Evolutionary conservation across 2,329 filamentous ascomycete species (phyloP).

Genomic region (Calonectria honghensis): DNA sequence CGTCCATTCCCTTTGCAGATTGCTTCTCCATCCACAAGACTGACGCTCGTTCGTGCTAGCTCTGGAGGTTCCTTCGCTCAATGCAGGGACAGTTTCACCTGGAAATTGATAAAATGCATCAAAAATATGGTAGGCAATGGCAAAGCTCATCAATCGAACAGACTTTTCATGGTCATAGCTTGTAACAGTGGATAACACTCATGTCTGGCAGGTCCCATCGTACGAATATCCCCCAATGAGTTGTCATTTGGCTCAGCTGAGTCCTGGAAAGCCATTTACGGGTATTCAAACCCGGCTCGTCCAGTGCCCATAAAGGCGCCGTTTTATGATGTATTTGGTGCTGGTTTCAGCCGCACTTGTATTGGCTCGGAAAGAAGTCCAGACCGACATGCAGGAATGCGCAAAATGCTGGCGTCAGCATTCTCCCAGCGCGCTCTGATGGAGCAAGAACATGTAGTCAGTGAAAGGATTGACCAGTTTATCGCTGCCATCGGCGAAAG

Average conservation of each 20-base stretch:
- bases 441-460: conserved; percentile 1
- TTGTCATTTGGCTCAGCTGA: neutral
- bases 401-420: neutral
- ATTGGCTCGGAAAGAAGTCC: neutral
- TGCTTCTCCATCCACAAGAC: neutral
- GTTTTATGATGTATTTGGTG: conserved; percentile 2
- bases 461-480: neutral
- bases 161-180: too few species aligned
- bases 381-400: neutral
- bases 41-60: neutral
- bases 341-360: neutral
- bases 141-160: neutral
- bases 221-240: neutral
- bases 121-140: neutral
- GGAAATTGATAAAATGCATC: conserved; percentile 16
- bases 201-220: neutral
- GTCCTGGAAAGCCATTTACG: conserved; percentile 9
- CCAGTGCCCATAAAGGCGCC: neutral
- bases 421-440: conserved; percentile 4
- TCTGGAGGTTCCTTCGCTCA: neutral
- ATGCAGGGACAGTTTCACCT: neutral
- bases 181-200: neutral
- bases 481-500: neutral
- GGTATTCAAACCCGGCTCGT: neutral
- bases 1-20: too few species aligned